Conservation (phyloP, 768 basidiomycete species). For the Pisolithus microcarpus region DNA sequence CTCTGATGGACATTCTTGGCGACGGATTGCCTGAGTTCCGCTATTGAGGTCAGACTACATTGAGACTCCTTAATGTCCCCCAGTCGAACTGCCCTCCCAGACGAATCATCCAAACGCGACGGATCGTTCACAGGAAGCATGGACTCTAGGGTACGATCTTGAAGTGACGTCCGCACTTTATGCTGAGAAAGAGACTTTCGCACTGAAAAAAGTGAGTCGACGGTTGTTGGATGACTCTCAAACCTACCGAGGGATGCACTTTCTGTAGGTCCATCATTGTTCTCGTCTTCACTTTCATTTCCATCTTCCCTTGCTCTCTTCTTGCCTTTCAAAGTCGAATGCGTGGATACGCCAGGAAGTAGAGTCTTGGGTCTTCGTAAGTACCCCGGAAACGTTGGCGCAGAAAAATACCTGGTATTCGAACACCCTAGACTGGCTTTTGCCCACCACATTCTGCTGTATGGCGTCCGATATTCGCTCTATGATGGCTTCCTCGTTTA, state of each 20-base stretch:
- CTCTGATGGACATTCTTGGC: conserved; percentile 61
- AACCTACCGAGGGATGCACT: conserved; percentile 20
- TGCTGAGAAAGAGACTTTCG: conserved; percentile 69
- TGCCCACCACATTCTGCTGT: conserved; percentile 53
- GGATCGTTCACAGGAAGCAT: conserved; percentile 77
- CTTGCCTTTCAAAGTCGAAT: conserved; percentile 14
- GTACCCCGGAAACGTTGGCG: neutral
- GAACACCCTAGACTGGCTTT: conserved; percentile 61
- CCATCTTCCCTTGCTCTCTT: conserved; percentile 36
- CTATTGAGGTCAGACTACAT: conserved; percentile 72
- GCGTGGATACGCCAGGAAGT: conserved; percentile 46
- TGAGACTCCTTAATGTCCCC: conserved; percentile 65
- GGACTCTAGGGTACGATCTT: conserved; percentile 88
- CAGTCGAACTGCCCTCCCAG: conserved; percentile 24
- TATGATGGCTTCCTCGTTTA: conserved; percentile 84
- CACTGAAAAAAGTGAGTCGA: conserved; percentile 10
- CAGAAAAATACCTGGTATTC: conserved; percentile 54
- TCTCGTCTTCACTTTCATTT: conserved; percentile 25
- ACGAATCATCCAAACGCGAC: conserved; percentile 30
- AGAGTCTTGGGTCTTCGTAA: conserved; percentile 39
- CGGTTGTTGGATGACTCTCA: neutral
- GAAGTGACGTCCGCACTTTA: conserved; percentile 84
- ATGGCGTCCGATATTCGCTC: conserved; percentile 69
- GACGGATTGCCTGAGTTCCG: conserved; percentile 52
- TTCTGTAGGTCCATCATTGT: conserved; percentile 23